phyloP scores from a whole-genome alignment of 1,284 basidiomycete species.

The Trichosporon sp. region DNA sequence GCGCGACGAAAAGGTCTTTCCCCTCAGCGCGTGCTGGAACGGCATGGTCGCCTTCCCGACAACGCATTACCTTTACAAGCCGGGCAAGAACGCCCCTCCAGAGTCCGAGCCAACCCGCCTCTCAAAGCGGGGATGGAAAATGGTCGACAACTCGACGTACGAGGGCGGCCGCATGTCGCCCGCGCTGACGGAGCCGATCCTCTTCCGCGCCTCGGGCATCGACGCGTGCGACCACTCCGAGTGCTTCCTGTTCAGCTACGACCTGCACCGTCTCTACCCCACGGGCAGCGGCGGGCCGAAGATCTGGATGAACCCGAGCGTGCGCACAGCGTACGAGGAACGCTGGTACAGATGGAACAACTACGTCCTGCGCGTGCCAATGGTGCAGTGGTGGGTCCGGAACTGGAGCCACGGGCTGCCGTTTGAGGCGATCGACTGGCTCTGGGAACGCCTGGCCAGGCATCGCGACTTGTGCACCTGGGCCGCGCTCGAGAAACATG shows the following conservation, averaged over 20 bases:
- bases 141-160: conserved; percentile 48
- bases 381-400: conserved; percentile 60
- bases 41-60: conserved; percentile 60
- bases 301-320: conserved; percentile 61
- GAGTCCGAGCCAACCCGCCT: background rate
- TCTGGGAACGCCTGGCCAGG: conserved; percentile 35
- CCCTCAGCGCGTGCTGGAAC: conserved; percentile 62
- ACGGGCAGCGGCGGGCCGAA: conserved; percentile 50
- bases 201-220: conserved; percentile 59
- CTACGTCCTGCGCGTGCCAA: conserved; percentile 58
- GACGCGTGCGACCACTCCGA: conserved; percentile 63
- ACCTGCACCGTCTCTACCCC: conserved; percentile 61
- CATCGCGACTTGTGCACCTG: conserved; percentile 45
- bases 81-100: conserved; percentile 39
- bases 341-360: conserved; percentile 61
- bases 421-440: conserved; percentile 36
- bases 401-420: conserved; percentile 40
- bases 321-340: conserved; percentile 57
- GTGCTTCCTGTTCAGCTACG: conserved; percentile 63
- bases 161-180: conserved; percentile 47
- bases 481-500: conserved; percentile 32
- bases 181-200: conserved; percentile 55
- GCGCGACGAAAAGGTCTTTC: conserved; percentile 58
- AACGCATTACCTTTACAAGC: conserved; percentile 58
- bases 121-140: conserved; percentile 45